These are phyloP conservation scores for Rutidosis leptorrhynchoides DNA, from an alignment of 129 eudicot genomes.

Conservation along the genomic window DNA sequence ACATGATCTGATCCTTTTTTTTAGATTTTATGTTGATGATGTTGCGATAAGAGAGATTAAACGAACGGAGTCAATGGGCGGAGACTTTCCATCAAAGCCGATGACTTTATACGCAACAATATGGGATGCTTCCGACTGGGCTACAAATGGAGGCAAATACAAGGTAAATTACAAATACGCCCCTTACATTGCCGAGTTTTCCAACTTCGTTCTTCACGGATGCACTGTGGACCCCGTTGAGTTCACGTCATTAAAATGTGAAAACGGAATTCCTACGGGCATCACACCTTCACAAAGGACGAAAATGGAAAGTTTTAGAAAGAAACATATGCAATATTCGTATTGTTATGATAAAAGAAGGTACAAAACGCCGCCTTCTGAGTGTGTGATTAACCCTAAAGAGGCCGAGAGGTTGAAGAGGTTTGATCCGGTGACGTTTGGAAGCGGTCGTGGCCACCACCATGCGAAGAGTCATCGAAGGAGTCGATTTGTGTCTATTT, in stretches of 20 bases:
- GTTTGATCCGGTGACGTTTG: conserved; percentile 80
- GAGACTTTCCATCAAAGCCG: conserved; percentile 90
- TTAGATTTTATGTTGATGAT: conserved; percentile 81
- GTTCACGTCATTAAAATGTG: conserved; percentile 44
- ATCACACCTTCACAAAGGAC: conserved; percentile 46
- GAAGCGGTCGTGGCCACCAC: conserved; percentile 46
- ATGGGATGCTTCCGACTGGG: conserved; percentile 98
- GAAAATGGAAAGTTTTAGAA: conserved; percentile 68
- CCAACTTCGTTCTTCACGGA: conserved; percentile 83
- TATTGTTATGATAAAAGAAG: conserved; percentile 76
- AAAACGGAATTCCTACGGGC: conserved; percentile 38
- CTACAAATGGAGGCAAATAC: conserved; percentile 90
- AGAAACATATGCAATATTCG: conserved; percentile 74
- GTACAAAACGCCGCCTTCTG: conserved; percentile 63
- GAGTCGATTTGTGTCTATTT: conserved; percentile 37
- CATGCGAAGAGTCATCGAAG: conserved; percentile 57
- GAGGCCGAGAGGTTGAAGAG: conserved; percentile 61
- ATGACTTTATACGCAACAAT: conserved; percentile 85
- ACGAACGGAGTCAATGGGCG: conserved; percentile 74
- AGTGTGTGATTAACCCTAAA: conserved; percentile 57
- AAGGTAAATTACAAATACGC: conserved; percentile 83
- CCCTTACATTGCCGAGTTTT: conserved; percentile 78
- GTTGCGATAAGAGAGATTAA: conserved; percentile 78
- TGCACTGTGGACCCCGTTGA: conserved; percentile 78
- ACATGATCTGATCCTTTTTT: too few species aligned